Base-by-base conservation (phyloP, 495 filamentous ascomycete genomes). In the Aspergillus cristatus region DNA sequence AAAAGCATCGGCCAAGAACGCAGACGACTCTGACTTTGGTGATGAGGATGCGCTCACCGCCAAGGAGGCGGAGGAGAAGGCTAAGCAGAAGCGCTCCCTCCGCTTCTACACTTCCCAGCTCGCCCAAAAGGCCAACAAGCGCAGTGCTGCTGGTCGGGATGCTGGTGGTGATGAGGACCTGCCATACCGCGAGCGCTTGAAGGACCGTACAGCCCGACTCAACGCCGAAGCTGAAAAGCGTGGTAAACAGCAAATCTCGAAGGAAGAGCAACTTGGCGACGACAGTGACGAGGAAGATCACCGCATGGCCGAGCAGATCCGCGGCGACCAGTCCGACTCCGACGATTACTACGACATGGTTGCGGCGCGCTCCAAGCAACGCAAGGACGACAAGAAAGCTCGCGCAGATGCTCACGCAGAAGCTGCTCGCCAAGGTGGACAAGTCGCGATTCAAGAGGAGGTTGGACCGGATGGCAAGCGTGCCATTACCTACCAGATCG, bases 71-170 rank as follows among this genome's bases (percentile, higher is more conserved):
- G 82, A 81, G 35, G 84, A 91, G 42, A 98, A 97, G 62, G 83
- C 78, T 3, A 68, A 71, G 34, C 80, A 82, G 49, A 94, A 88
- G 69, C 91, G 89, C 62, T 84, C 71, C 43, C 76, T 98, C 28
- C 80, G 85, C 37, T 98, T 98, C 65, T 96, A 98, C 71, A 95
- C 93, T 16, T 91, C 86, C 4, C 91, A 97, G 53, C 84, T 97
- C 38, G 81, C 84, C 18, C 88, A 94, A 54, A 95, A 94, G 60
- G 74, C 82, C 39, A 89, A 84, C 62, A 88, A 84, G 50, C 86
- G 91, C 24, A 79, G 70, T 3, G 78, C 68, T n/a, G 86, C 85
- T 16, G 85, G 84, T 37, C 75, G 79, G 35, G 82, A 90, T 45
- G 76, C 86, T 6, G 93, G 93, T 53, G 91, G 91, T 51, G 91